Base-by-base conservation (phyloP, 2,329 filamentous ascomycete species). In the Neobulgaria alba region DNA sequence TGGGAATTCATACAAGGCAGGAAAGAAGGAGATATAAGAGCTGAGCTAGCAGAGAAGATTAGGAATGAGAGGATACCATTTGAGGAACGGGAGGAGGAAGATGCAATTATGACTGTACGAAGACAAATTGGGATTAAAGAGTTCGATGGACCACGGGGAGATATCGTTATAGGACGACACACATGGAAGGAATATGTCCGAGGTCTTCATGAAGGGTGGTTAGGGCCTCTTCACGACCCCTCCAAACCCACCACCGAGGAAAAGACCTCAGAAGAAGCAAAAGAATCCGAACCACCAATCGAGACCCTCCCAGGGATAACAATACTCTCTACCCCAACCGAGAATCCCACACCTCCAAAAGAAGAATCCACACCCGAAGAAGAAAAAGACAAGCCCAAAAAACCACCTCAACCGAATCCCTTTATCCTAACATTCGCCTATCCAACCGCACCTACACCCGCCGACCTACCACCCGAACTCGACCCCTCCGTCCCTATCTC, bases 171-270 rank as follows among this genome's bases (percentile, higher is more conserved):
- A 54, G 92, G 92, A 10, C 71, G 90, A 42, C 85, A 95, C 60
- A 82, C 90, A 8, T 98, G 92, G 92, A 98, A 95, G 66, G 92
- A 98, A 64, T 98, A 96, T 61, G 69, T 96, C 17, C 75, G 89
- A 43, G 92, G 92, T 33, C 59, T 96, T 51, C 92, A 98, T 60
- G 92, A 98, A 64, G 92, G 92, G 41, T 98, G 92, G 90, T 67
- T 98, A 17, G 90, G 92, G 0, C 88, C 92, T 5, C 67, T 94
- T 32, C 76, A 82, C 44, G 64, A 77, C 41, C 82, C 83, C 2
- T 55, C 60, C 19, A 59, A 65, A 39, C 59, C 60, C 42, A 57
- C 37, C 14, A 43, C 52, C 14, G 41, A 56, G 49, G 51, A 19
- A 17, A 26, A 7, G 7, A 26, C 23, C 23, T 31, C 55, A 32